phyloP scores from a whole-genome alignment of 2,329 filamentous ascomycete genomes.

The Aspergillus candidus region DNA sequence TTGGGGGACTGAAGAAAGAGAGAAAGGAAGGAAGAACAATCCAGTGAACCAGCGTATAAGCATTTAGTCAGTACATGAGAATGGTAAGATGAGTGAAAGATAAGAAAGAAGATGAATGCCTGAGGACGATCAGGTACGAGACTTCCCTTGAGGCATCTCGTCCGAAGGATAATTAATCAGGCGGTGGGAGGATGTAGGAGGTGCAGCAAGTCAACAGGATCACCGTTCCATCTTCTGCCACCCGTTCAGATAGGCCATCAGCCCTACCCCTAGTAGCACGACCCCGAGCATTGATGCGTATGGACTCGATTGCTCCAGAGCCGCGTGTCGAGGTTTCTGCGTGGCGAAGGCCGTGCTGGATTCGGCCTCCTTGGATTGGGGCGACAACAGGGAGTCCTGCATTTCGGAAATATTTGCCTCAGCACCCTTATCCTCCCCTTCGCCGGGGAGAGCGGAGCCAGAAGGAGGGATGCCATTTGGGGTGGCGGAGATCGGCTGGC shows the following conservation, averaged over 20 bases:
- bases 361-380: conserved; percentile 37
- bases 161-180: too few relatives aligned
- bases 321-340: conserved; percentile 27
- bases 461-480: conserved; percentile 9
- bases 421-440: conserved; percentile 10
- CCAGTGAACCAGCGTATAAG: background rate
- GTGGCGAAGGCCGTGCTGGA: conserved; percentile 39
- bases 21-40: conserved; percentile 11
- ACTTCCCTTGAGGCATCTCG: too few relatives aligned
- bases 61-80: too few relatives aligned
- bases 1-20: conserved; percentile 13
- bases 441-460: background rate
- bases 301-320: conserved; percentile 55
- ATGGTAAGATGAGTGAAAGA: conserved; percentile 8
- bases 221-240: conserved; percentile 60
- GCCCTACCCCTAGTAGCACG: conserved; percentile 70
- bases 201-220: conserved; percentile 5
- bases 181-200: too few relatives aligned
- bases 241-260: conserved; percentile 82
- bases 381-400: conserved; percentile 46
- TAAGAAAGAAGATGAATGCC: background rate
- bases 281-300: conserved; percentile 80
- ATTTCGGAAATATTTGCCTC: conserved; percentile 10
- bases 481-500: conserved; percentile 14
- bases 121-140: too few relatives aligned